Conservation (phyloP, 352 stramenopile genomes). For the Phytophthora quininea region DNA sequence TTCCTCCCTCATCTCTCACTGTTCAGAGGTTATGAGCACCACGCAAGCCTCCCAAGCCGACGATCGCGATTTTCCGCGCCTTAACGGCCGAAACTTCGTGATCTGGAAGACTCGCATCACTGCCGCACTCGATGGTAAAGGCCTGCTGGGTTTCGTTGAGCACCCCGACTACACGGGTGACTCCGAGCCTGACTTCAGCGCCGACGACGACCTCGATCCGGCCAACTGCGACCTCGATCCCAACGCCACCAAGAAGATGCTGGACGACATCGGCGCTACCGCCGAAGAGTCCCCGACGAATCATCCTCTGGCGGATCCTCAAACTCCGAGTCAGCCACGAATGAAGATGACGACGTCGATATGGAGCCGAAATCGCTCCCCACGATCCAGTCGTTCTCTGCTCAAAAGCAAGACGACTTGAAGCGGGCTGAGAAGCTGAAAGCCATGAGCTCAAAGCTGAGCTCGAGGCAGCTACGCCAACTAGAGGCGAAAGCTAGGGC, state of each 20-base stretch:
- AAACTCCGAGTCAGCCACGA: neutral
- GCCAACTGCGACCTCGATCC: neutral
- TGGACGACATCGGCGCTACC: neutral
- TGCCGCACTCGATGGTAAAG: constrained; percentile 1
- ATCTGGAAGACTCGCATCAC: too few relatives aligned
- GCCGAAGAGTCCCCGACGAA: neutral
- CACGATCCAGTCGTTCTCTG: constrained; percentile 3
- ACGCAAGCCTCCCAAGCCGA: neutral
- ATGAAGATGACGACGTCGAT: neutral
- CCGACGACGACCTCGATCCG: neutral
- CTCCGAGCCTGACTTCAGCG: constrained; percentile 1
- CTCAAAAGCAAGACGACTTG: neutral
- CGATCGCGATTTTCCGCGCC: neutral
- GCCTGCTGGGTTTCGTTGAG: neutral
- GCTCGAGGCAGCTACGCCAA: neutral
- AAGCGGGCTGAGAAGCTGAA: constrained; percentile 7
- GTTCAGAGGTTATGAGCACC: constrained; percentile 2
- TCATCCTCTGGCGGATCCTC: neutral
- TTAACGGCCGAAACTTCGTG: neutral
- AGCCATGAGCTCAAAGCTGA: neutral
- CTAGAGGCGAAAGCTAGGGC: constrained; percentile 3
- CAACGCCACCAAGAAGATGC: neutral
- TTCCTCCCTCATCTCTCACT: too few relatives aligned
- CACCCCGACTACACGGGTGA: neutral
- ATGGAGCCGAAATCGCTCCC: neutral